A percentile compares a stretch with the other conserved stretches of the same genome.
These are phyloP conservation scores for Leucogyrophana mollusca DNA, from an alignment of 768 basidiomycete species.

Conservation along the genomic window DNA sequence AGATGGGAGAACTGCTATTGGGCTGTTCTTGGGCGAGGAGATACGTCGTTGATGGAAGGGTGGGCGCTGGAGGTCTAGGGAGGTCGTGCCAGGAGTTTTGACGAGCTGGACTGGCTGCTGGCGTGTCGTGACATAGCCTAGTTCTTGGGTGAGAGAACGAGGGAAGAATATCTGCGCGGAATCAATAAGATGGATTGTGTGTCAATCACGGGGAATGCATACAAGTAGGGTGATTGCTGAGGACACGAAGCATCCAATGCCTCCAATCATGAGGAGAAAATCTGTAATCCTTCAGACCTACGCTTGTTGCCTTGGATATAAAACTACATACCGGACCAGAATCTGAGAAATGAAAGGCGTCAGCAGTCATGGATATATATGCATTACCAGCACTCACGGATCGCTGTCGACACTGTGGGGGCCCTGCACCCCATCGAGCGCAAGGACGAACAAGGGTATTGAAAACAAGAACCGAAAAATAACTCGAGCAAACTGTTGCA, in stretches of 20 bases:
- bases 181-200: neutral
- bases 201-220: slow-evolving; percentile 26
- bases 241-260: slow-evolving; percentile 74
- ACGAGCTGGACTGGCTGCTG: slow-evolving; percentile 15
- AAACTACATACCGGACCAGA: slow-evolving; percentile 51
- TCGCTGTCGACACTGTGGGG: slow-evolving; percentile 49
- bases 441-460: slow-evolving; percentile 64
- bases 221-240: slow-evolving; percentile 81
- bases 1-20: slow-evolving; percentile 23
- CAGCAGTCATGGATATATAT: neutral
- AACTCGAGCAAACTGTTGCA: slow-evolving; percentile 59
- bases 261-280: slow-evolving; percentile 68
- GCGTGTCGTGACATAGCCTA: slow-evolving; percentile 52
- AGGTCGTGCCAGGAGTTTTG: slow-evolving; percentile 27
- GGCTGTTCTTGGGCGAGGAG: slow-evolving; percentile 19
- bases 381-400: slow-evolving; percentile 44
- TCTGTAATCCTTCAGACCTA: slow-evolving; percentile 37
- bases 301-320: neutral
- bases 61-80: slow-evolving; percentile 19
- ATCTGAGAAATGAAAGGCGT: slow-evolving; percentile 33
- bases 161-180: slow-evolving; percentile 69
- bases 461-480: slow-evolving; percentile 76
- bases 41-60: slow-evolving; percentile 11
- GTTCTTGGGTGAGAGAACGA: slow-evolving; percentile 63
- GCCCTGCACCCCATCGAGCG: slow-evolving; percentile 58